A percentile compares a stretch with the other conserved stretches of the same genome.
Evolutionary conservation across 2,329 filamentous ascomycete species (phyloP).

Genomic region (Aspergillus flavus): DNA sequence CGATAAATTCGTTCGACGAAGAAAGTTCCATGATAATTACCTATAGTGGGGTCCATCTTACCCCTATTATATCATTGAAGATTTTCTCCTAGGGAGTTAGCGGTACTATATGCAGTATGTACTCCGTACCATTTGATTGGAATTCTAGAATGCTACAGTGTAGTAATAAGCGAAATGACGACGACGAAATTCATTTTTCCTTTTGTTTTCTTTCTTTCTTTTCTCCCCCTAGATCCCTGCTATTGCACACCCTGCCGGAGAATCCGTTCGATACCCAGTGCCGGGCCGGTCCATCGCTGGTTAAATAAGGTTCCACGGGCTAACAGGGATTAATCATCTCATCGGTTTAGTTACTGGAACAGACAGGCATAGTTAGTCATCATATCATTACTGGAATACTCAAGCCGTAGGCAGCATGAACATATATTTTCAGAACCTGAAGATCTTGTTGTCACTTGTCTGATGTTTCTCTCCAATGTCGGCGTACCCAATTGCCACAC

Average conservation of each 20-base stretch:
- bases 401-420: too few species aligned
- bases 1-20: slow-evolving; percentile 1
- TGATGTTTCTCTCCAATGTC: background rate
- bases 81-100: background rate
- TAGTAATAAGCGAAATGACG: slow-evolving; percentile 2
- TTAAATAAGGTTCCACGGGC: slow-evolving; percentile 14
- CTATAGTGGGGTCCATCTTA: background rate
- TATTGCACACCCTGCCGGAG: background rate
- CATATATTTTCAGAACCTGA: too few species aligned
- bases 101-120: background rate
- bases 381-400: background rate
- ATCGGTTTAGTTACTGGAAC: background rate
- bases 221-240: background rate
- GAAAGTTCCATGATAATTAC: slow-evolving; percentile 8
- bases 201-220: background rate
- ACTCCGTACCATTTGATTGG: slow-evolving; percentile 1
- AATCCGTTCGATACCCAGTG: slow-evolving; percentile 12
- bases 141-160: background rate
- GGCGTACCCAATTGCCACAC: background rate
- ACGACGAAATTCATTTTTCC: background rate
- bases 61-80: background rate
- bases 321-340: slow-evolving; percentile 8
- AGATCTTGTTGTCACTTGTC: too few species aligned
- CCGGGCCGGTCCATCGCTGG: slow-evolving; percentile 21
- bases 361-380: background rate